Percentiles rank a stretch among this genome's conserved stretches.
phyloP scores from a whole-genome alignment of 139 green algal species.

The Chlamydomonas incerta region DNA sequence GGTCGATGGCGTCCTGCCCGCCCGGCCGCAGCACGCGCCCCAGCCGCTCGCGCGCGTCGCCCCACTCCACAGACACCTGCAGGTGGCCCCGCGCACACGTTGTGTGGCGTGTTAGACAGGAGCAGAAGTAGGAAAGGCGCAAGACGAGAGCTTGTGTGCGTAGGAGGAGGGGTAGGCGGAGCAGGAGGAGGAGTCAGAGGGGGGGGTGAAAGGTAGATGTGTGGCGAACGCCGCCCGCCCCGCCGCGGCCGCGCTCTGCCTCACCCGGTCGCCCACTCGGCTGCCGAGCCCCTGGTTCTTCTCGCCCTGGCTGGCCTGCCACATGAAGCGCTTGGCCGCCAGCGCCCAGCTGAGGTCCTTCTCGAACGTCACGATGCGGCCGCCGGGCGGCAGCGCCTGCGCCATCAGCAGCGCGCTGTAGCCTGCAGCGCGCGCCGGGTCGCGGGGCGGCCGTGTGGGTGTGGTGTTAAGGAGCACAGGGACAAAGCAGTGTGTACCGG shows the following conservation, averaged over 20 bases:
- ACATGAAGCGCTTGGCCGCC: slow-evolving; percentile 73
- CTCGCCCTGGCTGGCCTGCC: slow-evolving; percentile 63
- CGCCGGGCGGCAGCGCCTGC: slow-evolving; percentile 55
- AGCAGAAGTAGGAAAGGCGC: too few relatives aligned
- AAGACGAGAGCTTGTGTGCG: too few relatives aligned
- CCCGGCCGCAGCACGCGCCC: neutral
- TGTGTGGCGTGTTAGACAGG: too few relatives aligned
- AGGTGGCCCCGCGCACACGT: neutral
- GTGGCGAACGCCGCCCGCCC: too few relatives aligned
- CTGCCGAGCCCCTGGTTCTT: slow-evolving; percentile 34
- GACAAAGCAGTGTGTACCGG: too few relatives aligned
- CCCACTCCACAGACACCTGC: slow-evolving; percentile 66
- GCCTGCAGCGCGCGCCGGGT: too few relatives aligned
- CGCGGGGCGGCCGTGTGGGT: neutral
- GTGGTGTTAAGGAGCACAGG: too few relatives aligned
- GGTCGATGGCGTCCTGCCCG: slow-evolving; percentile 57
- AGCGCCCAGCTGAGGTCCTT: slow-evolving; percentile 72
- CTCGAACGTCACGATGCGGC: slow-evolving; percentile 68
- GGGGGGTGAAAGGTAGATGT: too few relatives aligned
- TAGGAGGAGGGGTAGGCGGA: too few relatives aligned
- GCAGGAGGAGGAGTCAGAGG: too few relatives aligned
- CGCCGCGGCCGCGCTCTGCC: too few relatives aligned
- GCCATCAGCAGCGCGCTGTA: slow-evolving; percentile 70
- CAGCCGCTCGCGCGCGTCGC: slow-evolving; percentile 56
- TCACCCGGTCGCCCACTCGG: slow-evolving; percentile 11